Base-by-base conservation (phyloP, 495 filamentous ascomycete genomes). In the Neurospora discreta region DNA sequence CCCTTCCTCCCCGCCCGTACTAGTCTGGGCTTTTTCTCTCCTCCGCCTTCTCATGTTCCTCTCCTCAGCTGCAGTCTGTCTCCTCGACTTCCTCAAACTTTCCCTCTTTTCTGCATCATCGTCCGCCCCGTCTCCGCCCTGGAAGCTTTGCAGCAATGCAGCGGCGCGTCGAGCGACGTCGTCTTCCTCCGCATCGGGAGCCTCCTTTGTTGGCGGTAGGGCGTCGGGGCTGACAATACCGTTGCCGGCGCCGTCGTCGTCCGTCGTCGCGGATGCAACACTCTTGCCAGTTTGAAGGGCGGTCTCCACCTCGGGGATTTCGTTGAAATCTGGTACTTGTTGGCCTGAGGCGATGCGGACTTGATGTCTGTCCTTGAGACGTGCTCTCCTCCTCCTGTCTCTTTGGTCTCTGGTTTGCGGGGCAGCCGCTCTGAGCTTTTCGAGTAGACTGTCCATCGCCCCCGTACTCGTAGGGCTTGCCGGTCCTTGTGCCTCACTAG, bases 381-480 rank as follows among this genome's bases (percentile, higher is more conserved):
- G 85, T 39, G 94, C 94, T 75, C 95, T 87, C 68, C 95, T 90
- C 72, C 95, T 90, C 72, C 93, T 87, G 78, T 98, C 95, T 74
- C 95, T 86, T 77, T 94, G 90, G 79, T 97, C 93, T 72, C 91
- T 84, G 7, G 93, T 87, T 82, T 97, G 92, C 36, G 95, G 96
- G 40, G 93, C 94, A 3, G 95, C 95, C 43, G 94, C 93, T 69
- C 95, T 92, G 69, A 99, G 84, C 81, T 98, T 98, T 88, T 97
- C 92, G 43, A 99, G 87, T n/a, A 99, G 85, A 16, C 90, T 91
- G 83, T 99, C 95, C 93, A 99, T 98, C 42, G 95, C 96, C 58
- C 95, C 96, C 60, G 93, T 91, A 40, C 89, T 87, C 40, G 86
- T 87, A n/a, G 95, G 91, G 11, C 92, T 91, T 23, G 86, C 83